Evolutionary conservation across 148 eudicot genomes (phyloP), one percentile per base, ranked within the genome.

Genomic region (Suaeda aralocaspica): DNA sequence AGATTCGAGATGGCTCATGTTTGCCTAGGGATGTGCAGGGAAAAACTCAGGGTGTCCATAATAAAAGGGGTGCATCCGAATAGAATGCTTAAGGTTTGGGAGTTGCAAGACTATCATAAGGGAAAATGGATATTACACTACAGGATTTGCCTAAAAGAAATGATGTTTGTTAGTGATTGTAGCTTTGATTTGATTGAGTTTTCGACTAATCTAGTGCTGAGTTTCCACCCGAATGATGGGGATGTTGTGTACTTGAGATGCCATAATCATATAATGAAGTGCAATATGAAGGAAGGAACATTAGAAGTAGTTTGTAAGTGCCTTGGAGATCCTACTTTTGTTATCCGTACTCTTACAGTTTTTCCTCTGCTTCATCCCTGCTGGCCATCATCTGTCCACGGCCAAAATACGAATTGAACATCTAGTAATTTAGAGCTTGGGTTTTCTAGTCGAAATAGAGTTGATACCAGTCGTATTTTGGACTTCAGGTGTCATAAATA

Each of bases 301-400:
- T 28, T 71, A 49, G 67, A 71, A 18, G 67, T 62, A 46, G 42
- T 71, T 30, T 61, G 59, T 24, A 19, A 62, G 34, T 71, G 74
- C 22, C 55, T 29, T 46, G 56, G 45, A 29, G 55, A 65, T n/a
- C 65, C 67, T 66, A 71, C 59, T 61, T 71, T 65, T 45, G 67
- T 49, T 24, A 61, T 71, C 3, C 19, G 59, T 8, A 71, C 55
- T 50, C 67, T 48, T 26, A 50, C 31, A 4, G 68, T 31, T 41
- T 71, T 71, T 49, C 44, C 74, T 30, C 59, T 71, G 53, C 30
- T 49, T 28, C 74, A 71, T 66, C 68, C 67, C 1, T 71, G 74
- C 44, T 71, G 74, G 74, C 74, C 74, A n/a, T 71, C 74, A 19
- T 45, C 49, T 9, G 49, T 61, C 26, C 46, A 14, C 12, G 5